Conservation (phyloP, 2,329 filamentous ascomycete genomes). For the Septoria linicola region DNA sequence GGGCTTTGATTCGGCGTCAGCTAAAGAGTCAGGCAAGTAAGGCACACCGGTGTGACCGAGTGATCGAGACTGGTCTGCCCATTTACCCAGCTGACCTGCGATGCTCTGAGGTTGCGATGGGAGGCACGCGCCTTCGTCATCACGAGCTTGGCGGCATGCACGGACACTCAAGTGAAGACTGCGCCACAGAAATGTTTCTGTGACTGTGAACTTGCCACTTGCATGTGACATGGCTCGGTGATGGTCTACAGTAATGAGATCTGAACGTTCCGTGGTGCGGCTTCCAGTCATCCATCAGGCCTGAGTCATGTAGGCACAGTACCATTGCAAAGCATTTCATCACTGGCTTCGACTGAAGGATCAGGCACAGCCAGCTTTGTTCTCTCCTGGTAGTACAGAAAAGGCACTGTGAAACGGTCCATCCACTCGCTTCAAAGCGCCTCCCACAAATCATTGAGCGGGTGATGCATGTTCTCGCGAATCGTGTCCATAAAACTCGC, state of each 20-base stretch:
- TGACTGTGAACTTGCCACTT: too few relatives aligned
- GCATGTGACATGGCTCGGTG: too few relatives aligned
- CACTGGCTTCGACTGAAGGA: neutral
- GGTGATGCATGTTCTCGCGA: neutral
- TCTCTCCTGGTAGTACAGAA: neutral
- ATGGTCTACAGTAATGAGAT: too few relatives aligned
- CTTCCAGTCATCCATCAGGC: neutral
- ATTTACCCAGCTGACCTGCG: neutral
- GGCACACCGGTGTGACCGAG: constrained; percentile 5
- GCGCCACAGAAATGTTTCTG: too few relatives aligned
- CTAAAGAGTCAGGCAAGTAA: constrained; percentile 27
- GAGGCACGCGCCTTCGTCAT: constrained; percentile 12
- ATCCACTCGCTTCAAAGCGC: neutral
- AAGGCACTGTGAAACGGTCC: constrained; percentile 9
- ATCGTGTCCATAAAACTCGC: too few relatives aligned
- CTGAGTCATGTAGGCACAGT: neutral
- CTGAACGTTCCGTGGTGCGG: too few relatives aligned
- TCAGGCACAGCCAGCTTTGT: constrained; percentile 9
- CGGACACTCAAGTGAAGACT: neutral
- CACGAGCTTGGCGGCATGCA: constrained; percentile 1
- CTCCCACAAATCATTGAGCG: neutral
- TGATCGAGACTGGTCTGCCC: constrained; percentile 11
- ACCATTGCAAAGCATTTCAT: neutral
- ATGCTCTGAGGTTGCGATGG: constrained; percentile 9
- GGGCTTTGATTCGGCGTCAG: constrained; percentile 18